Base-by-base conservation (phyloP, 2,329 filamentous ascomycete genomes). In the Berkeleyomyces rouxiae region DNA sequence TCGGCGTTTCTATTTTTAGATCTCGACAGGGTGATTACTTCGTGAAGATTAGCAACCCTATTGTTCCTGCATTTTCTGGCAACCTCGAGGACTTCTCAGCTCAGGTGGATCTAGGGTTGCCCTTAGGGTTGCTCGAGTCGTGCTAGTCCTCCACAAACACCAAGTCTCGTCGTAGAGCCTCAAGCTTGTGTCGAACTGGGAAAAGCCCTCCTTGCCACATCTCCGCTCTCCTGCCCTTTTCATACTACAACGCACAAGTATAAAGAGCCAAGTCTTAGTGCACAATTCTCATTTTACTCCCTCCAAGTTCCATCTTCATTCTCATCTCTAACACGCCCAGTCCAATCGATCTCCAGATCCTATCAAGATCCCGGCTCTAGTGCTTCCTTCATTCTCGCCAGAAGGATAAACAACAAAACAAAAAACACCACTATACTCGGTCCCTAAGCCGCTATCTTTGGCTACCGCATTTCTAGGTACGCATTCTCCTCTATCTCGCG, bases 41-140 rank as follows among this genome's bases (percentile, higher is more conserved):
- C 37, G 49, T 55, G 49, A 55, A 55, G 49, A 55, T 55, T 55
- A 31, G 6, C 49, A 55, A 55, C 49, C 49, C 49, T 55, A 55
- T 55, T 55, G 49, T 55, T 55, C 49, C 49, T 55, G 33, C 49
- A 55, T 55, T 55, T 33, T 31, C 36, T 55, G 13, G 13, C 33
- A 13, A 13, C n/a, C 37, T 55, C 49, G 13, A 55, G 2, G n/a
- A 47, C n/a, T 47, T 23, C 44, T 36, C 49, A 55, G 36, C 49
- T n/a, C 31, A 4, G 11, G 36, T 55, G 49, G 49, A 13, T 55
- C 49, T 31, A 10, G 49, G 49, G 49, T 37, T 55, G 36, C 23
- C 36, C 33, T 11, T 51, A 37, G 49, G 49, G 49, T 55, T 55
- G n/a, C 3, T 13, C 33, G 36, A 13, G 36, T 37, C 7, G 49